Conservation (phyloP, 192 early-diverging fungal genomes). For the Geranomyces variabilis region DNA sequence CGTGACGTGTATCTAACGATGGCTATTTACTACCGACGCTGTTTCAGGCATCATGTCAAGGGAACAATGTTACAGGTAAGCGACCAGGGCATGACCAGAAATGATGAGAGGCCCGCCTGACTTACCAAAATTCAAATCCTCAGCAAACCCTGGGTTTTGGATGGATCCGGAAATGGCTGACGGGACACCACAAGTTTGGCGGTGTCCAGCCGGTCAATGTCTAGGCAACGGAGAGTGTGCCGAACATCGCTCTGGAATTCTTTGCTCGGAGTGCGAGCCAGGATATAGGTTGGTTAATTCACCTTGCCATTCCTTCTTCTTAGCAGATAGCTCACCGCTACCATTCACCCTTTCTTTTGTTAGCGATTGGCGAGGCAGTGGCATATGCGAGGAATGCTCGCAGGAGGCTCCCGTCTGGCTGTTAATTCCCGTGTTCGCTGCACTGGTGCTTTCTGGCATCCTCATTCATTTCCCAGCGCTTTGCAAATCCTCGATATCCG, state of each 20-base stretch:
- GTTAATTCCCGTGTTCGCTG: conserved; percentile 15
- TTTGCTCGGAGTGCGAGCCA: conserved; percentile 23
- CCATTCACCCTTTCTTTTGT: too few relatives aligned
- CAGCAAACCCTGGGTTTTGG: conserved; percentile 29
- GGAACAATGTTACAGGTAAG: conserved; percentile 20
- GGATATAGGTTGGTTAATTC: conserved; percentile 12
- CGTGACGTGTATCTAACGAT: background rate
- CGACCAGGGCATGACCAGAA: background rate
- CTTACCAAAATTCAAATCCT: background rate
- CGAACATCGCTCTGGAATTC: conserved; percentile 15
- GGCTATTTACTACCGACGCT: background rate
- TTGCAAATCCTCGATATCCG: conserved; percentile 20
- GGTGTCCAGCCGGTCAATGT: conserved; percentile 26
- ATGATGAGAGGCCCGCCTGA: background rate
- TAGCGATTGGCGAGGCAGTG: conserved; percentile 30
- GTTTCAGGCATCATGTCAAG: conserved; percentile 14
- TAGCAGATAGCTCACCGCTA: too few relatives aligned
- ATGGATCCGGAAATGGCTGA: conserved; percentile 7
- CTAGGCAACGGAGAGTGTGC: conserved; percentile 17
- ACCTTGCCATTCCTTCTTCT: too few relatives aligned
- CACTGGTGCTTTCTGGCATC: conserved; percentile 6
- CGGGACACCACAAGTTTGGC: conserved; percentile 19
- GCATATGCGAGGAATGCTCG: conserved; percentile 21
- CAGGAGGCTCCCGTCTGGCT: conserved; percentile 23
- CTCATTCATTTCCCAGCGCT: conserved; percentile 21